Evolutionary conservation across 495 filamentous ascomycete genomes (phyloP), one percentile per base, ranked within the genome.

Genomic region (Pseudoneurospora amorphoporcata): DNA sequence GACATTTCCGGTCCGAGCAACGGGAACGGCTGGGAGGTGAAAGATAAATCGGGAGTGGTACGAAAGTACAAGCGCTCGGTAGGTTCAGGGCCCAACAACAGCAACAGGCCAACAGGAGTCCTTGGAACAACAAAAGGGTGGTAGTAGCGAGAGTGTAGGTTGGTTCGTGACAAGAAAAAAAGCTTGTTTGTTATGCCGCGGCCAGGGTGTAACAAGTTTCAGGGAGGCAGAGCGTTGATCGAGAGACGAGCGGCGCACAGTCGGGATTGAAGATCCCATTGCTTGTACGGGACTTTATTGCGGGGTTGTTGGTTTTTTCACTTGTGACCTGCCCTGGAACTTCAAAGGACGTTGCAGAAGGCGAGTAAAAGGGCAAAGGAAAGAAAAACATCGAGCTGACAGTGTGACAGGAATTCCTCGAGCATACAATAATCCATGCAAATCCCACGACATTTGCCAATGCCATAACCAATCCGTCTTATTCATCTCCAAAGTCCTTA

Each of bases 1-100:
- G 78, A 74, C 76, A 76, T 78, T 37, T 29, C 32, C 19, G 42
- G 68, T 69, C 47, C 6, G 19, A 38, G 32, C 39, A 8, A 61
- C 53, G 69, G 41, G 70, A 72, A 8, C 68, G 39, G 23, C 41
- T 39, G 39, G 14, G 45, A 71, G 39, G 32, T 70, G 53, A 61
- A 40, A 71, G 47, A 43, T 47, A 42, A 70, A 53, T 32, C 5
- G 47, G 38, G 16, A 39, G 38, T 69, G 41, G 23, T 72, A 61
- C 29, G 29, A 12, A 61, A 35, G 53, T 23, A 61, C 53, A 23
- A 61, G 23, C 23, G 23, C 53, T 61, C 23, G 53, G 12, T 17
- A 61, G 29, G 53, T 61, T 53, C 29, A 61, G 14, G 9, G 19
- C 4, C 45, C 53, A 61, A 35, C 53, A 61, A 35, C 23, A 32